phyloP scores from a whole-genome alignment of 352 stramenopile genomes.

The Phytophthora uliginosa region DNA sequence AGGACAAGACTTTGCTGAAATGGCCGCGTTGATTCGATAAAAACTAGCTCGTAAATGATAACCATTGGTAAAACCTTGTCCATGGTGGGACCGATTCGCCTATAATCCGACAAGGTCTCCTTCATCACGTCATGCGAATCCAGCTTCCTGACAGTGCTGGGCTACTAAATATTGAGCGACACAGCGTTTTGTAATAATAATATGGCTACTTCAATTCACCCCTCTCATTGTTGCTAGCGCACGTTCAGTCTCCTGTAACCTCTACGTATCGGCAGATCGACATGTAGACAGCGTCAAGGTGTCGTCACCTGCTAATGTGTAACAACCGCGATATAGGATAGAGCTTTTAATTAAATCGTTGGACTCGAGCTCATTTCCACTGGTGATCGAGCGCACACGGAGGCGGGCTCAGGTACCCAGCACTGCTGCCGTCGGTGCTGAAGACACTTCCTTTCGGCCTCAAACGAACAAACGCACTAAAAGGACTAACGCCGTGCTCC shows the following conservation, averaged over 20 bases:
- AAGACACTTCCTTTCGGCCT: slow-evolving; percentile 5
- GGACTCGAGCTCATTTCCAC: slow-evolving; percentile 5
- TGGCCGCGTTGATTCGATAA: too few species aligned
- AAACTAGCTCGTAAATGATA: too few species aligned
- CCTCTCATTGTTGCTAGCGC: neutral
- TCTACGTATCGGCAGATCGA: neutral
- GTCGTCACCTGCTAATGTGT: neutral
- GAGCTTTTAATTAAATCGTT: slow-evolving; percentile 3
- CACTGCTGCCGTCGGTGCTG: too few species aligned
- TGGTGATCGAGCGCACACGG: neutral
- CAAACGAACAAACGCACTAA: slow-evolving; percentile 7
- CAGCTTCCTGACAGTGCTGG: slow-evolving; percentile 36
- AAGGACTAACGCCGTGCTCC: too few species aligned
- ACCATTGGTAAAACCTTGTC: too few species aligned
- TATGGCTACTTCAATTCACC: neutral
- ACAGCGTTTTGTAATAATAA: neutral
- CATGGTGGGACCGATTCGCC: too few species aligned
- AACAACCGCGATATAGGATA: slow-evolving; percentile 7
- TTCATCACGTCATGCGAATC: slow-evolving; percentile 46
- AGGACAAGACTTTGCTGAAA: too few species aligned
- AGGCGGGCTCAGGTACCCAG: neutral
- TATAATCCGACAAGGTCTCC: slow-evolving; percentile 36
- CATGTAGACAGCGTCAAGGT: neutral
- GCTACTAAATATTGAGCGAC: slow-evolving; percentile 18
- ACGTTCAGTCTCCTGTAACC: neutral